Percentiles rank a stretch among this genome's conserved stretches.
Evolutionary conservation across 2,329 filamentous ascomycete species (phyloP).

Genomic region (Diatrype stigma): DNA sequence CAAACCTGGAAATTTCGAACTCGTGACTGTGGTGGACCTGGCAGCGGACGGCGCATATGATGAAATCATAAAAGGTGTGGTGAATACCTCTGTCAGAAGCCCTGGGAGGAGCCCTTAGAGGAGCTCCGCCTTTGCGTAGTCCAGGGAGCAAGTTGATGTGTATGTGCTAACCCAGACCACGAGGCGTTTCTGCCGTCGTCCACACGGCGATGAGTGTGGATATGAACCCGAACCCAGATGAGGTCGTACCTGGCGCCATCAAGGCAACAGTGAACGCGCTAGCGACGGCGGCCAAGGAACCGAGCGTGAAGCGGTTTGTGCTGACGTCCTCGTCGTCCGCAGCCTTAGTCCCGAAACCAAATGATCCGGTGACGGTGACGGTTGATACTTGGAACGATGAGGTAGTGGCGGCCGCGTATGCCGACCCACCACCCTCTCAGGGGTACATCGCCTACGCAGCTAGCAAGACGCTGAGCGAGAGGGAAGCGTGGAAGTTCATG

Average conservation of each 20-base stretch:
- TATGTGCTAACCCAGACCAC: too few species aligned
- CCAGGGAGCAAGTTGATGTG: too few species aligned
- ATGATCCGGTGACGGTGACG: slow-evolving; percentile 9
- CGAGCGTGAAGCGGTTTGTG: slow-evolving; percentile 17
- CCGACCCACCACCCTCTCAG: slow-evolving; percentile 12
- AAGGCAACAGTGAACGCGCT: slow-evolving; percentile 9
- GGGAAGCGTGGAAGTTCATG: slow-evolving; percentile 18
- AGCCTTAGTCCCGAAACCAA: slow-evolving; percentile 4
- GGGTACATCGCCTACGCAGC: too few species aligned
- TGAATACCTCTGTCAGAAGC: too few species aligned
- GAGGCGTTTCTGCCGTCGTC: slow-evolving; percentile 13
- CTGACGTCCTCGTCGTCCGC: slow-evolving; percentile 17
- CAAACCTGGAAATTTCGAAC: slow-evolving; percentile 13
- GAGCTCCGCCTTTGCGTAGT: too few species aligned
- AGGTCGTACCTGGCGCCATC: slow-evolving; percentile 8
- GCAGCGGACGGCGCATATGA: slow-evolving; percentile 10
- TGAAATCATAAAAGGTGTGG: not conserved
- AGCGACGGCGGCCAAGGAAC: slow-evolving; percentile 11
- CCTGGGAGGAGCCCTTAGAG: too few species aligned
- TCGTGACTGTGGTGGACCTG: slow-evolving; percentile 13
- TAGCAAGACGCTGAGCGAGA: slow-evolving; percentile 15
- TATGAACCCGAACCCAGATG: slow-evolving; percentile 12
- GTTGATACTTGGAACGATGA: slow-evolving; percentile 18
- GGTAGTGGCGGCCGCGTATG: slow-evolving; percentile 10
- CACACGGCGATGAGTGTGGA: slow-evolving; percentile 15